Base-by-base conservation (phyloP, 768 basidiomycete species). In the Leccinum subgranulosum region DNA sequence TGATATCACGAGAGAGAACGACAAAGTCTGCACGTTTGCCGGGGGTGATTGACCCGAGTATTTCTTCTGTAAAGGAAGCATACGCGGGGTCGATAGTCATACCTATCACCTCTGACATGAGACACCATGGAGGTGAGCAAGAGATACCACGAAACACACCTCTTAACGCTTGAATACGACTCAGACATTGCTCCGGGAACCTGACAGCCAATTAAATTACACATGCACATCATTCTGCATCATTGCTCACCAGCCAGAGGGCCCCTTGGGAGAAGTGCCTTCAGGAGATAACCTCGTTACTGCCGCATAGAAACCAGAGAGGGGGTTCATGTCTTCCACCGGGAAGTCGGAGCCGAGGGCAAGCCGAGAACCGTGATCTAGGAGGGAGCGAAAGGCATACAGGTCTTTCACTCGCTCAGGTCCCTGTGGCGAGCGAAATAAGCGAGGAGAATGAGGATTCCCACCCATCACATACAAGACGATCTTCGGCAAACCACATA, bases 31-130 rank as follows among this genome's bases (percentile, higher is more conserved):
- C 94, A 29, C 81, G 78, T 67, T 93, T 94, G 17, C 93, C 92
- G 1, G 79, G 71, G 41, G 82, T 80, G 39, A 97, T 79, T 4
- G 90, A 90, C n/a, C 94, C 94, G 9, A 91, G 77, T 3, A 66
- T 74, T 43, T 79, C 66, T 63, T 93, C 90, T 0, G 84, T 84
- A 74, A 95, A 94, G 0, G 89, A 88, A 15, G 94, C 93, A 69
- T 89, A 94, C 0, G 93, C 93, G 7, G 91, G 83, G 65, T 92
- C 87, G 36, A 91, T 81, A 3, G 93, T 95, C 86, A 95, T 90
- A 19, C 92, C 88, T 90, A 60, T 55, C n/a, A 49, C 21, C 25
- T 31, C 19, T 27, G 7, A 21, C 14, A 15, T 59, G 28, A 64
- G 53, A n/a, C 4, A 7, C 11, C 34, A 15, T 29, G 23, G 39